A percentile compares a stretch with the other conserved stretches of the same genome.
phyloP scores from a whole-genome alignment of 257 asterid species.

The Perilla frutescens region DNA sequence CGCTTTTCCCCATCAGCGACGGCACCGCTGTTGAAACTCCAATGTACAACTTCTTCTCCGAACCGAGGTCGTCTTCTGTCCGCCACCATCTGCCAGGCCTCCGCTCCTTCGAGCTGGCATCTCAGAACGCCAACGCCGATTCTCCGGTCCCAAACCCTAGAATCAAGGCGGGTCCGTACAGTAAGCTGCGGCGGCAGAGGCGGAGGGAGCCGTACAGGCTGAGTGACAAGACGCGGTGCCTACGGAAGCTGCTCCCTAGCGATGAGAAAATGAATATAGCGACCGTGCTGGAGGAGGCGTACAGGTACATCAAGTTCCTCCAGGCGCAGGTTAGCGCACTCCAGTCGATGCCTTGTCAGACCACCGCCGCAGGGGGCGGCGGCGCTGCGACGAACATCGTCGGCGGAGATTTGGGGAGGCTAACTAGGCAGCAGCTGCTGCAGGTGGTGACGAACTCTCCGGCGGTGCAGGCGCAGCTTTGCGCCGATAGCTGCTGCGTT shows the following conservation, averaged over 20 bases:
- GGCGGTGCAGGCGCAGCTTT: constrained; percentile 60
- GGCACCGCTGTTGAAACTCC: constrained; percentile 30
- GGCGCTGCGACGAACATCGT: neutral
- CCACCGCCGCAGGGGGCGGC: constrained; percentile 21
- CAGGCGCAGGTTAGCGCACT: constrained; percentile 74
- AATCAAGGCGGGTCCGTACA: constrained; percentile 21
- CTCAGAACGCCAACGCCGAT: constrained; percentile 21
- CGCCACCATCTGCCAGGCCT: constrained; percentile 43
- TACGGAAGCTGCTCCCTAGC: constrained; percentile 68
- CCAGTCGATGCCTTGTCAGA: constrained; percentile 61
- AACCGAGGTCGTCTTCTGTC: constrained; percentile 23
- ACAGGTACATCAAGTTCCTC: constrained; percentile 75
- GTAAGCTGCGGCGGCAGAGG: constrained; percentile 6
- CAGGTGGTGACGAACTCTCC: constrained; percentile 68
- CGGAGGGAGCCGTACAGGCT: constrained; percentile 40
- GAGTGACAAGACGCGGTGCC: constrained; percentile 57
- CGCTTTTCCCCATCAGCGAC: constrained; percentile 27
- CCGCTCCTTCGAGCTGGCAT: constrained; percentile 43
- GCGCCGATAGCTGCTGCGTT: constrained; percentile 65
- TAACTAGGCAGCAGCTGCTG: constrained; percentile 74
- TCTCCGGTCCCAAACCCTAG: constrained; percentile 23
- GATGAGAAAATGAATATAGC: constrained; percentile 69
- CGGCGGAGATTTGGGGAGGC: constrained; percentile 45
- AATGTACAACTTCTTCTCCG: constrained; percentile 47
- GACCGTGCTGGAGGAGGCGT: constrained; percentile 74